These are phyloP conservation scores for Raphanus sativus DNA, from an alignment of 345 rosid species.

Conservation along the genomic window DNA sequence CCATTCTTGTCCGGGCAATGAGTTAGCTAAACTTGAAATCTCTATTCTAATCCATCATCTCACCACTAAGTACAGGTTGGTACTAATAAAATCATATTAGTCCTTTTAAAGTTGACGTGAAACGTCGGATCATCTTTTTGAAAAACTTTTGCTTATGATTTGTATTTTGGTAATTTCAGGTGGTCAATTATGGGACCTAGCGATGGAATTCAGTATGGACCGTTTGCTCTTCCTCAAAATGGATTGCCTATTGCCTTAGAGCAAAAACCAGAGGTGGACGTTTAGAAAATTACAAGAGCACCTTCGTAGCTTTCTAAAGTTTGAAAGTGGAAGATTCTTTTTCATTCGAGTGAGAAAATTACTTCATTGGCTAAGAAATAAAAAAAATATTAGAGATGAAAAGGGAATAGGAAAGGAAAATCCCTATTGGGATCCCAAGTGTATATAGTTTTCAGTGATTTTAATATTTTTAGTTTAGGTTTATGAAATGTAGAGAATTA, in stretches of 20 bases:
- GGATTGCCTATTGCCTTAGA: slow-evolving; percentile 72
- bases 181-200: slow-evolving; percentile 57
- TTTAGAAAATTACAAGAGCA: background rate
- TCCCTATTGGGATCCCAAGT: background rate
- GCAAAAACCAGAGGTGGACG: slow-evolving; percentile 34
- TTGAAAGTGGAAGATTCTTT: background rate
- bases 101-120: background rate
- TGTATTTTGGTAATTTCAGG: slow-evolving; percentile 42
- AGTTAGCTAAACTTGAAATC: slow-evolving; percentile 79
- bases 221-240: slow-evolving; percentile 80
- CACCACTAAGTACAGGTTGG: slow-evolving; percentile 89
- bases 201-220: slow-evolving; percentile 77
- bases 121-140: background rate
- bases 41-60: slow-evolving; percentile 76
- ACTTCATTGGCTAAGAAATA: background rate
- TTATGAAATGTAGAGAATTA: background rate
- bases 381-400: background rate
- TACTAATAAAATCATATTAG: background rate
- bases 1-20: slow-evolving; percentile 91
- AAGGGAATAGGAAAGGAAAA: background rate
- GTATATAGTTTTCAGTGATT: background rate
- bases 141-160: slow-evolving; percentile 39
- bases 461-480: background rate
- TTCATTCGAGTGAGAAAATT: background rate
- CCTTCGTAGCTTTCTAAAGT: background rate